Base-by-base conservation (phyloP, 23 red algal genomes). In the Chondrus crispus region DNA sequence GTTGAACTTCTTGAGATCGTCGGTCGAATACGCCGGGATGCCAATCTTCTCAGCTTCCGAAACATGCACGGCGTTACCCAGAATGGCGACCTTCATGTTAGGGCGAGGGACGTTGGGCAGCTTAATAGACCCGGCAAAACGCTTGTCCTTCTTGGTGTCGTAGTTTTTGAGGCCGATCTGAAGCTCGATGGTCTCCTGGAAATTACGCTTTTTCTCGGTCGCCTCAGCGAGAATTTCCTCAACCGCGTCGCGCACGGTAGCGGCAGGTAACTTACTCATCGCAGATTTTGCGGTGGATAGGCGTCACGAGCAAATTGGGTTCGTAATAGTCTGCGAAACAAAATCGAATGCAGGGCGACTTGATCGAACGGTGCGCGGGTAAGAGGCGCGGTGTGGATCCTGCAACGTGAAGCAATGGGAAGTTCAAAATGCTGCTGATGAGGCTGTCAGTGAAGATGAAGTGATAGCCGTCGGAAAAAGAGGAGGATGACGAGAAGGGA, bases 81-180 rank as follows among this genome's bases (percentile, higher is more conserved):
- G 83, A 33, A 99, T 88, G 66, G 97, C 97, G 24, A 99, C 89
- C 80, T 96, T 94, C 92, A 99, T 93, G 51, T 92, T 95, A 46
- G 97, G 94, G 30, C 95, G 92, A 48, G 94, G 97, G 11, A 92
- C 84, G 64, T 96, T 85, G 3, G 97, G 97, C 83, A 99, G 87
- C 81, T 88, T 94, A 35, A 99, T 89, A 46, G 94, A 83, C 5
- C 97, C 97, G 16, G 94, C 89, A 63, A 99, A 99, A 94, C 97
- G 97, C 86, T 99, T 99, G 81, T 99, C 97, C 81, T 99, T 99
- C 91, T 99, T 95, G 29, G 97, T 91, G 83, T 99, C 97, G 70
- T 96, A 96, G 77, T 96, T 96, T 82, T 99, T 99, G 24, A 99
- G 87, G 24, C 97, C 97, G 72, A 99, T 95, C 89, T 99, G 97